A percentile compares a stretch with the other conserved stretches of the same genome.
These are phyloP conservation scores for Pilatotrama ljubarskyi DNA, from an alignment of 768 basidiomycete species.

Conservation along the genomic window DNA sequence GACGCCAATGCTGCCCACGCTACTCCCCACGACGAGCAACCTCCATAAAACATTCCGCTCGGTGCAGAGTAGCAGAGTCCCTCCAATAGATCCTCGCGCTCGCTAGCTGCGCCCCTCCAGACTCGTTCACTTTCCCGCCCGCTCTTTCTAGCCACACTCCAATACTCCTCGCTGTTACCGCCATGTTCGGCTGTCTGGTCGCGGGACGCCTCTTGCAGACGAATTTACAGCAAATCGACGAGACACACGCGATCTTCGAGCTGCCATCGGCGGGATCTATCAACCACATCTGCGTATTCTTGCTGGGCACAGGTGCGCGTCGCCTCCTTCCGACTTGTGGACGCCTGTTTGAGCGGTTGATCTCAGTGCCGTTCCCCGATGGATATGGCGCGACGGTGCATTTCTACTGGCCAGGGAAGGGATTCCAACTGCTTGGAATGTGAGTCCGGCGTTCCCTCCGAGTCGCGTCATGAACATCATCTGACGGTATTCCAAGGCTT, in stretches of 20 bases:
- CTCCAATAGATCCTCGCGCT: too few relatives aligned
- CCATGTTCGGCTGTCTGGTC: constrained; percentile 80
- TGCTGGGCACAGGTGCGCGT: constrained; percentile 70
- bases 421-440: constrained; percentile 86
- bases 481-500: constrained; percentile 49
- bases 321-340: neutral
- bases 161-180: neutral
- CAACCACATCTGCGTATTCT: constrained; percentile 85
- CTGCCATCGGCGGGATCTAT: constrained; percentile 69
- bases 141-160: neutral
- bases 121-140: neutral
- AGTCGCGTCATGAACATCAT: neutral
- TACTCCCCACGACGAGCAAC: neutral
- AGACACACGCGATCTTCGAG: constrained; percentile 80
- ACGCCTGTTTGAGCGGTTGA: neutral
- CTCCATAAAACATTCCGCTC: neutral
- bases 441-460: constrained; percentile 38
- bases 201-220: constrained; percentile 80
- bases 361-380: constrained; percentile 73
- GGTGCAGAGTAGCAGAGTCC: too few relatives aligned
- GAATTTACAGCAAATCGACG: constrained; percentile 77
- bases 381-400: constrained; percentile 85
- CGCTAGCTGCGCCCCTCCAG: neutral
- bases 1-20: neutral
- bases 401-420: constrained; percentile 84